Base-by-base conservation (phyloP, 306 rosid genomes). In the Casuarina equisetifolia region DNA sequence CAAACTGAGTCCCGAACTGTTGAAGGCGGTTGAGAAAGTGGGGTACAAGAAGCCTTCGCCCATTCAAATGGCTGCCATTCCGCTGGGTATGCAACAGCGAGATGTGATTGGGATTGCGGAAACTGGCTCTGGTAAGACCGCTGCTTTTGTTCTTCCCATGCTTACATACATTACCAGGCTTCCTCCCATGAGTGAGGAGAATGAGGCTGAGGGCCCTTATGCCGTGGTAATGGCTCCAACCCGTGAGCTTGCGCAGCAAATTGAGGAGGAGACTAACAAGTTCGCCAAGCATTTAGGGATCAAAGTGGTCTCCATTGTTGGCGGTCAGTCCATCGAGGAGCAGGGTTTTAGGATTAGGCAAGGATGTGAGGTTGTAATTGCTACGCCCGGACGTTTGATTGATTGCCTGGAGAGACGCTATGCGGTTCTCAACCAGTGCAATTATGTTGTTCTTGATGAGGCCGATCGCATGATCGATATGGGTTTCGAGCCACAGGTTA, bases 171-270 rank as follows among this genome's bases (percentile, higher is more conserved):
- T 93, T 72, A 91, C 94, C 2, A 82, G 92, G 83, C 87, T 93
- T 70, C 98, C 98, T 50, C 95, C 93, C 20, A 93, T 93, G 13
- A 91, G 85, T 19, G 98, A 93, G 81, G 98, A 93, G 82, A 93
- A 88, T 25, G 98, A 90, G 80, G 98, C 98, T 0, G 97, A 93
- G 79, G 97, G 98, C 46, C 97, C 97, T 45, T 93, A 91, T 76
- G 98, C 98, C 0, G 98, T 93, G 61, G 98, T 93, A 19, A 88
- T 93, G 98, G 98, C 98, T 1, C 98, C 98, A 3, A 91, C 98
- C 46, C 98, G 98, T 2, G 98, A 93, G 80, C 94, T 91, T 63
- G 98, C 98, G 0, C 97, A 91, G 68, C 98, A 93, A 89, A 93
- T 93, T 66, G 98, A 93, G 90, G 92, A 91, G 4, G 98, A 93